Base-by-base conservation (phyloP, 106 monocot species). In the Phalaenopsis equestris region DNA sequence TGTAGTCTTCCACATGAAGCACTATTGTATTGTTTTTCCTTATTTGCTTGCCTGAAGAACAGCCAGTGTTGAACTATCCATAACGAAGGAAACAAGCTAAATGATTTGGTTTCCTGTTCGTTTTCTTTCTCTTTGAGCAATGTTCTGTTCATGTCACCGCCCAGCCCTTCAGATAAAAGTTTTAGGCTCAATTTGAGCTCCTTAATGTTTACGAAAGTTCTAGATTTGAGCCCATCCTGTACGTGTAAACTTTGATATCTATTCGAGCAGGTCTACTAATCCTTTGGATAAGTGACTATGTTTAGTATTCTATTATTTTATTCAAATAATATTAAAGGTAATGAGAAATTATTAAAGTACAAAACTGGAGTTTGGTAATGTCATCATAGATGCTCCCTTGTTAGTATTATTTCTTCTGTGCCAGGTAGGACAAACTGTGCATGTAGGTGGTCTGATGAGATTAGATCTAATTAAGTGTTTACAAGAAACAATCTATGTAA, bases 401-500 rank as follows among this genome's bases (percentile, higher is more conserved):
- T 42, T 43, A 74, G 14, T 73, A 4, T 24, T 48, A 24, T 49
- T 75, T 41, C 56, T 43, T 37, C 7, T 36, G 77, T 73, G 72
- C 72, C 87, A 99, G 99, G 91, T 76, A 42, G 99, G 95, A 55
- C 95, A 99, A 78, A 91, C 91, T 3, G 81, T 95, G 75, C 90
- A 95, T 88, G 91, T 95, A 76, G 95, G 99, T 74, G 94, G 99
- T 45, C 86, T 99, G 73, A 80, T 81, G 73, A 91, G 94, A 67
- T 75, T 99, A 56, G 99, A 99, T 70, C 72, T 95, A 15, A 79
- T 76, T 67, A 56, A 91, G 61, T 79, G 88, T 6, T 90, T 93
- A 38, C 88, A 89, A 5, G 81, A 91, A 78, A 95, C 99, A 18
- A 91, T 99, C 61, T 99, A 99, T 79, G 77, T 91, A 19, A 90